These are phyloP conservation scores for Sclerospora graminicola DNA, from an alignment of 352 stramenopile genomes.

Conservation along the genomic window DNA sequence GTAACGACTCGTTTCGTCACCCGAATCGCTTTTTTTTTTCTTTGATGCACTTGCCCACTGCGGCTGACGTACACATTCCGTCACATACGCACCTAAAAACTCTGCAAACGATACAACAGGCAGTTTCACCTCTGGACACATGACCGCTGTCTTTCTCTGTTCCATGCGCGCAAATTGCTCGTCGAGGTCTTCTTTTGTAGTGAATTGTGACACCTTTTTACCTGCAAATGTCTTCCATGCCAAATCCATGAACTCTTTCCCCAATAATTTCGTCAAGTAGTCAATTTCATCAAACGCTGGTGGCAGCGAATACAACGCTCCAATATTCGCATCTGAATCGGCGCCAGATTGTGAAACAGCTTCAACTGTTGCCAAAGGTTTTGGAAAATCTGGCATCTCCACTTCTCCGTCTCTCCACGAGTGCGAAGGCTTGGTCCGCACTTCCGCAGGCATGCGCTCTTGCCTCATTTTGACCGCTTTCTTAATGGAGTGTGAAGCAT, in stretches of 20 bases:
- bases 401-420: conserved; percentile 56
- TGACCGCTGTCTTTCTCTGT: conserved; percentile 26
- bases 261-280: conserved; percentile 39
- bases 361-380: conserved; percentile 1
- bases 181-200: conserved; percentile 19
- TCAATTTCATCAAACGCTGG: conserved; percentile 46
- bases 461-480: neutral
- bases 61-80: conserved; percentile 23
- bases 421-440: conserved; percentile 51
- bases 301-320: conserved; percentile 11
- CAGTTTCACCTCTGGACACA: conserved; percentile 24
- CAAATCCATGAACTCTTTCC: conserved; percentile 49
- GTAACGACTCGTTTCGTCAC: conserved; percentile 5
- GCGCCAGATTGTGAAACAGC: neutral
- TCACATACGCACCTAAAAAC: conserved; percentile 49
- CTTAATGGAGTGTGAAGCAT: conserved; percentile 8
- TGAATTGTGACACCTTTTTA: conserved; percentile 22
- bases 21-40: neutral
- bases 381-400: conserved; percentile 14
- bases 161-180: conserved; percentile 34
- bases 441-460: conserved; percentile 10
- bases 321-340: neutral
- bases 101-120: conserved; percentile 41
- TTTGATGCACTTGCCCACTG: conserved; percentile 2
- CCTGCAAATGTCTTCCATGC: conserved; percentile 39